Base-by-base conservation (phyloP, 2,329 filamentous ascomycete species). In the Pseudopithomyces maydicus region DNA sequence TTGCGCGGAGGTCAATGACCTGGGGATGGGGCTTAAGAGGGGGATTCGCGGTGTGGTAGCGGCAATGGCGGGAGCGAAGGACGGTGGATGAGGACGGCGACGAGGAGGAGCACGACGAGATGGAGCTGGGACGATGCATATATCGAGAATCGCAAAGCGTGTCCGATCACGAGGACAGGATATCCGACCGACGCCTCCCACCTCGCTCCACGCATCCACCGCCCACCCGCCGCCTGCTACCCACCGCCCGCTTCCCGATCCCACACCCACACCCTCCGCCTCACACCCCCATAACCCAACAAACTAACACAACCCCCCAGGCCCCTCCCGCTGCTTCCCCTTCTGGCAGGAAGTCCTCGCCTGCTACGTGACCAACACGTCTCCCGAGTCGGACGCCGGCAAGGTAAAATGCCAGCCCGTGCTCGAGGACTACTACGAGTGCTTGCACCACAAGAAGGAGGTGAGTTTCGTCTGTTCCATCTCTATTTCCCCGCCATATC, bases 321-420 rank as follows among this genome's bases (percentile, higher is more conserved):
- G 87, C 72, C 85, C 85, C 65, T 85, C 83, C 70, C 91, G 94
- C 79, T 99, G 95, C 88, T 98, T 97, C 83, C 91, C 93, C 75
- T 99, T 97, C 87, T 99, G 95, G 95, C 95, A 99, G 82, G 95
- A 99, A 81, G 88, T 98, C 65, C 90, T 99, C 76, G 92, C 92
- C 72, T 99, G 95, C 87, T 99, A 99, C 79, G 92, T 97, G 59
- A 88, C 97, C 75, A 98, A 98, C 82, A 92, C 92, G 54, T 85
- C 84, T 64, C 82, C 89, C 64, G 90, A 94, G 54, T 90, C 93
- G 73, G 83, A 87, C 66, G 86, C 87, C 15, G 91, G 91, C 67
- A 95, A 93, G 82, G 90, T 88, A 78, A 96, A 96, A 81, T 99
- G 96, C 77, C 81, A 84, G 17, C 89, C 90, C 15, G 85, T 88